Evolutionary conservation across 1,284 basidiomycete genomes (phyloP).

Genomic region (Puccinia coronata): DNA sequence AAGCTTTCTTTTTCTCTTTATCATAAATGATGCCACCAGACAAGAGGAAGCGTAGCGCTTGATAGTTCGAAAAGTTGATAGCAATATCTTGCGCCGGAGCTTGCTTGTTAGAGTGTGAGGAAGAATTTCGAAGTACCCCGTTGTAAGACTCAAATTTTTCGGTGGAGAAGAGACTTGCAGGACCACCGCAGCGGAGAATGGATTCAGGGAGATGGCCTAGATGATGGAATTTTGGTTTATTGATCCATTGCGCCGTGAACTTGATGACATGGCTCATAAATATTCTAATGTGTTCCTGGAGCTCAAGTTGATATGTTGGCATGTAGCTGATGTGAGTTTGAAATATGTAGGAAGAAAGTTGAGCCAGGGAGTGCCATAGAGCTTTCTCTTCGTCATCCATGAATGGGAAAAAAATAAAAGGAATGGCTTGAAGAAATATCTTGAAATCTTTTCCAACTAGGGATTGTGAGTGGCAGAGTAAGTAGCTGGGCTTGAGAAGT

Average conservation of each 20-base stretch:
- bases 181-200: constrained; percentile 42
- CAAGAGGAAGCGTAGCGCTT: neutral
- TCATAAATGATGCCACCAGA: neutral
- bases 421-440: constrained; percentile 59
- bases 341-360: constrained; percentile 59
- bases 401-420: constrained; percentile 59
- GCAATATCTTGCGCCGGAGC: neutral
- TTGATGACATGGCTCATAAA: constrained; percentile 56
- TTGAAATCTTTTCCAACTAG: constrained; percentile 60
- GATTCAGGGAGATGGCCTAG: constrained; percentile 53
- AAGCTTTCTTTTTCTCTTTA: neutral
- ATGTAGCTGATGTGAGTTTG: constrained; percentile 55
- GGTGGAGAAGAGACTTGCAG: constrained; percentile 13
- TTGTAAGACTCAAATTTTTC: constrained; percentile 33
- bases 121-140: neutral
- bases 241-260: constrained; percentile 58
- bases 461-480: constrained; percentile 57
- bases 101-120: constrained; percentile 20
- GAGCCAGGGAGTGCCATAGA: constrained; percentile 58
- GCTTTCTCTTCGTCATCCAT: constrained; percentile 51
- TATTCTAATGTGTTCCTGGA: constrained; percentile 54
- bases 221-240: constrained; percentile 59
- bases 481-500: too few species aligned
- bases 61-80: neutral
- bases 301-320: neutral